Evolutionary conservation across 306 rosid genomes (phyloP), one percentile per base, ranked within the genome.

Genomic region (Inga leiocalycina): DNA sequence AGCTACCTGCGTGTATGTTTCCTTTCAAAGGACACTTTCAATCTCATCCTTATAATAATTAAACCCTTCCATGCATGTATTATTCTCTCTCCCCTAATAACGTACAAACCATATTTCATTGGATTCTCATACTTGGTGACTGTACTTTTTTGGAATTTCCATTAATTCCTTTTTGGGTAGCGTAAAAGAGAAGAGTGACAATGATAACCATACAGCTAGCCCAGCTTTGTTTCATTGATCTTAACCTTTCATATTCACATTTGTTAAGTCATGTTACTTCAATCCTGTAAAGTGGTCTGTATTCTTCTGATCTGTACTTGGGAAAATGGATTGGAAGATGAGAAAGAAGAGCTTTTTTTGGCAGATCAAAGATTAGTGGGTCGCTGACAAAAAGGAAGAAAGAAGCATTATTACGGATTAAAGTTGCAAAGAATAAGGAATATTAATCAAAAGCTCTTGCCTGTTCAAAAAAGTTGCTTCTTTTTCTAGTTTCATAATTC

Each of bases 121-220:
- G 90, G 90, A 87, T 87, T 84, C 90, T 84, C 77, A 78, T 81
- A n/a, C 64, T 81, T 74, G 80, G 37, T 68, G 76, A 19, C 61
- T 73, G 68, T 68, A 68, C 86, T 69, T 78, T 87, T 87, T 76
- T 83, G 22, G 35, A 17, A 71, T 75, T 81, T 78, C 76, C 81
- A 4, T 52, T 52, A 52, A 77, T 74, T 81, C 84, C 67, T 87
- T 78, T 81, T 74, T 72, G 78, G 37, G 85, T 74, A 64, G 59
- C 76, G 67, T 75, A 68, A 81, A 84, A 82, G 84, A 72, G 75
- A 86, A 79, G 83, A 3, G 64, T 79, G 65, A 4, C 81, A 78
- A 81, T 81, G 43, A 73, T 16, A 46, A 73, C 12, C 14, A 49
- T 49, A 72, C 14, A 45, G 37, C 14, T 27, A 45, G 37, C 14